Evolutionary conservation across 495 filamentous ascomycete species (phyloP).

Genomic region (Talaromyces wortmannii): DNA sequence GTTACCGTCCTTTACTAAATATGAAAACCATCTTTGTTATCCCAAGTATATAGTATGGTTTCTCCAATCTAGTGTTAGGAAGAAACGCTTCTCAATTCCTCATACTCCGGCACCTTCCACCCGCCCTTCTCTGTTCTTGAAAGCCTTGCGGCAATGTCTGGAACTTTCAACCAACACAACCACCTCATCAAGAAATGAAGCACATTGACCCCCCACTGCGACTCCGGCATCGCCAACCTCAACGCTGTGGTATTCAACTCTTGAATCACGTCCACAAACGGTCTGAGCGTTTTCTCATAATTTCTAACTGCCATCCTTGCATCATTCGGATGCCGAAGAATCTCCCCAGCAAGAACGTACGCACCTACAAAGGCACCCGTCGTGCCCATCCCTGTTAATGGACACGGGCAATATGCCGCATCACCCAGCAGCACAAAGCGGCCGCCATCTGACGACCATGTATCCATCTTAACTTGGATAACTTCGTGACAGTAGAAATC

Average conservation of each 20-base stretch:
- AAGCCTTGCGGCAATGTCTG: constrained; percentile 12
- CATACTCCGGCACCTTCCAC: constrained; percentile 22
- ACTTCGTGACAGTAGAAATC: constrained; percentile 43
- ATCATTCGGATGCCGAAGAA: constrained; percentile 17
- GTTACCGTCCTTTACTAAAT: no score
- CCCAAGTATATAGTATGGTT: no score
- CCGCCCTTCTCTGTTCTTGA: constrained; percentile 11
- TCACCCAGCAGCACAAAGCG: constrained; percentile 49
- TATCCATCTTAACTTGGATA: constrained; percentile 31
- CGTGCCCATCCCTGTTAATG: constrained; percentile 44
- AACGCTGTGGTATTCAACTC: constrained; percentile 11
- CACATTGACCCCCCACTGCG: constrained; percentile 15
- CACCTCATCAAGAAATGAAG: constrained; percentile 13
- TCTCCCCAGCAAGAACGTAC: constrained; percentile 49
- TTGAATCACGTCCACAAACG: constrained; percentile 23
- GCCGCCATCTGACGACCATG: constrained; percentile 39
- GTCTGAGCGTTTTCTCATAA: constrained; percentile 20
- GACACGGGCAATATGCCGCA: constrained; percentile 44
- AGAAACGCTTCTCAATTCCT: no score
- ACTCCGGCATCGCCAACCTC: constrained; percentile 10
- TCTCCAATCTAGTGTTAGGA: no score
- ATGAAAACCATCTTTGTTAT: no score
- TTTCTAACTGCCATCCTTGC: constrained; percentile 13
- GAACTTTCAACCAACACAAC: constrained; percentile 15
- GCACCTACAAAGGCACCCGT: constrained; percentile 38